A percentile compares a stretch with the other conserved stretches of the same genome.
These are phyloP conservation scores for Leptodontidium sp. DNA, from an alignment of 2,329 filamentous ascomycete genomes.

Conservation along the genomic window DNA sequence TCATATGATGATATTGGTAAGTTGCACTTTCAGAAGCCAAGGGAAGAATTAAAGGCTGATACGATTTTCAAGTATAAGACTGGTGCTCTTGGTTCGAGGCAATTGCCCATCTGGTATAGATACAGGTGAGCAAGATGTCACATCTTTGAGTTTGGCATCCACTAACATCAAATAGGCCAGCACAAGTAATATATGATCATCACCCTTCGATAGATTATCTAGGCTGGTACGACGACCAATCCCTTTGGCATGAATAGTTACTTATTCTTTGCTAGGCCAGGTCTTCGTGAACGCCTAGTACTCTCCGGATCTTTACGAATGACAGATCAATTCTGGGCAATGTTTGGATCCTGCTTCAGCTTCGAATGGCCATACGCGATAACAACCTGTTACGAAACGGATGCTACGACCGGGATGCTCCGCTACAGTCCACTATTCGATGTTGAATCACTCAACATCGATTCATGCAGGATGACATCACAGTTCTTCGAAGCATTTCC, in stretches of 20 bases:
- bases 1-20: conserved; percentile 15
- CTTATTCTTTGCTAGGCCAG: neutral
- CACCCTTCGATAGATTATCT: conserved; percentile 13
- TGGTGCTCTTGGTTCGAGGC: conserved; percentile 2
- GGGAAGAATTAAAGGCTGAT: neutral
- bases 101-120: conserved; percentile 5
- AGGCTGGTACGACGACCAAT: neutral
- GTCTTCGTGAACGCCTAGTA: conserved; percentile 11
- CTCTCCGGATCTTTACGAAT: conserved; percentile 6
- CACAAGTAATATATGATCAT: conserved; percentile 13
- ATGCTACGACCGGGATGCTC: neutral
- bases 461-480: conserved; percentile 2
- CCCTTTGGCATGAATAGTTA: neutral
- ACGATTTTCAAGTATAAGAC: neutral
- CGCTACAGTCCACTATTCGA: conserved; percentile 15
- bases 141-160: too few relatives aligned
- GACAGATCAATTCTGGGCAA: conserved; percentile 16
- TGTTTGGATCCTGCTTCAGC: conserved; percentile 9
- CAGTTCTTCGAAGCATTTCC: conserved; percentile 11
- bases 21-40: neutral
- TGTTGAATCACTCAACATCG: conserved; percentile 1
- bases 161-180: conserved; percentile 3
- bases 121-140: neutral
- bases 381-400: conserved; percentile 10
- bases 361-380: conserved; percentile 17